phyloP scores from a whole-genome alignment of 2,329 filamentous ascomycete genomes.

The Tolypocladium cylindrosporum region DNA sequence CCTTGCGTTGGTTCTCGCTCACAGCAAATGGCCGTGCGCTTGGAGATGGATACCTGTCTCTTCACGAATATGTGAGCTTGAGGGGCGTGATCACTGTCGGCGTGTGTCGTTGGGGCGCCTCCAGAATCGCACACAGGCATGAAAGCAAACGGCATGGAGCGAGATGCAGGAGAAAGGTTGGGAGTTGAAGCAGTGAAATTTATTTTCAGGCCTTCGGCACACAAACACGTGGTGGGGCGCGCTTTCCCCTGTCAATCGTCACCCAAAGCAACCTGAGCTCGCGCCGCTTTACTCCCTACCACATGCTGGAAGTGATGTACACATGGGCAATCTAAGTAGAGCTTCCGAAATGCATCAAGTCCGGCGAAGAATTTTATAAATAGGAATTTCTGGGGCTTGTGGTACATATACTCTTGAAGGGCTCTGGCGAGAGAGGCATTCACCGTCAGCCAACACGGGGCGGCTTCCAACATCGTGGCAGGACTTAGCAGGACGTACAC shows the following conservation, averaged over 20 bases:
- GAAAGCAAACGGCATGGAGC: neutral
- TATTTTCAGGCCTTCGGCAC: neutral
- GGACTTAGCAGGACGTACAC: neutral
- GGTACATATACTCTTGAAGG: neutral
- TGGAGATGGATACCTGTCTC: neutral
- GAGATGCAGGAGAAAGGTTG: neutral
- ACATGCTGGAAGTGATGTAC: neutral
- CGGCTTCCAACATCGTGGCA: neutral
- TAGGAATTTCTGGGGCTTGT: neutral
- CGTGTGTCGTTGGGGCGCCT: neutral
- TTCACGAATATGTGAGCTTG: neutral
- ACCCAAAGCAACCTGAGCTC: neutral
- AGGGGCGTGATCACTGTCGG: neutral
- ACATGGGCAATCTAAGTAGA: neutral
- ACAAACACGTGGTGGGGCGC: neutral
- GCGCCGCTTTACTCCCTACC: neutral
- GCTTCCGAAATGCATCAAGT: neutral
- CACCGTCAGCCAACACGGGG: neutral
- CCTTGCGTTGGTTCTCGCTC: neutral
- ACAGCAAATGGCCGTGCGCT: neutral
- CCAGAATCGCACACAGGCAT: neutral
- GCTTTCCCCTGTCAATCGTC: neutral
- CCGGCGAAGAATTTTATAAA: no score
- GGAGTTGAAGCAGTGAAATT: neutral
- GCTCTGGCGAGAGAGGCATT: neutral